A percentile compares a stretch with the other conserved stretches of the same genome.
Conservation (phyloP, 768 basidiomycete species). For the Auricularia heimuer region DNA sequence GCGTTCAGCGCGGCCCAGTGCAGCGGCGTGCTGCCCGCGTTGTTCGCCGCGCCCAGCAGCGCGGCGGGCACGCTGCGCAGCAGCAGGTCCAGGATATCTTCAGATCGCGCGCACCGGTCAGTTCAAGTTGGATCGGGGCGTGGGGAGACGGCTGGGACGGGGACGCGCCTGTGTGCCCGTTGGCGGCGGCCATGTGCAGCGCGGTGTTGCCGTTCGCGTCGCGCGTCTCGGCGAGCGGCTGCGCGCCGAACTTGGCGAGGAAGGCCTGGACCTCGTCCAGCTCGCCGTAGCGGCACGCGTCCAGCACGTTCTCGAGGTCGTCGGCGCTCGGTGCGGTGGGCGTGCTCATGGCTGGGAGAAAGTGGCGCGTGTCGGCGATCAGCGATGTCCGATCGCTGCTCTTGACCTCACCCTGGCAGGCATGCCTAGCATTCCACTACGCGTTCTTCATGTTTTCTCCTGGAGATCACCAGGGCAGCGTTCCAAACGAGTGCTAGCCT, state of each 20-base stretch:
- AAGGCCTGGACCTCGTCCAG: slow-evolving; percentile 66
- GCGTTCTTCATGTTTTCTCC: too few species aligned
- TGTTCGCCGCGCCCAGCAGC: slow-evolving; percentile 54
- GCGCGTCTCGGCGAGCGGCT: slow-evolving; percentile 36
- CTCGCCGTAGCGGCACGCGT: slow-evolving; percentile 84
- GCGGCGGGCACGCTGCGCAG: slow-evolving; percentile 10
- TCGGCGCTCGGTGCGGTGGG: slow-evolving; percentile 12
- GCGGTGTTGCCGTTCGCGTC: slow-evolving; percentile 75
- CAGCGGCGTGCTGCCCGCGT: slow-evolving; percentile 67
- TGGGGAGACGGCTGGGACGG: slow-evolving; percentile 6
- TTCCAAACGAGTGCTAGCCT: too few species aligned
- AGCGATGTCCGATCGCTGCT: too few species aligned
- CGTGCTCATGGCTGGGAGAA: too few species aligned
- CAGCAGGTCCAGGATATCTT: neutral
- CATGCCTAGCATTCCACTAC: too few species aligned
- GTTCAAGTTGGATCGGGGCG: too few species aligned
- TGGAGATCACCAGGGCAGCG: too few species aligned
- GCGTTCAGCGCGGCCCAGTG: slow-evolving; percentile 89
- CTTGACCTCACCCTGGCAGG: too few species aligned
- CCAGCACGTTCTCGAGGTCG: slow-evolving; percentile 56
- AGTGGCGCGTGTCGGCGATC: too few species aligned
- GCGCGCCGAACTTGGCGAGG: slow-evolving; percentile 44
- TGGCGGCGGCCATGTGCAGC: slow-evolving; percentile 81
- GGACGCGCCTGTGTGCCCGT: slow-evolving; percentile 74
- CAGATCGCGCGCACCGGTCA: too few species aligned